These are phyloP conservation scores for Paraphaeosphaeria minitans DNA, from an alignment of 2,329 filamentous ascomycete genomes.

Conservation along the genomic window DNA sequence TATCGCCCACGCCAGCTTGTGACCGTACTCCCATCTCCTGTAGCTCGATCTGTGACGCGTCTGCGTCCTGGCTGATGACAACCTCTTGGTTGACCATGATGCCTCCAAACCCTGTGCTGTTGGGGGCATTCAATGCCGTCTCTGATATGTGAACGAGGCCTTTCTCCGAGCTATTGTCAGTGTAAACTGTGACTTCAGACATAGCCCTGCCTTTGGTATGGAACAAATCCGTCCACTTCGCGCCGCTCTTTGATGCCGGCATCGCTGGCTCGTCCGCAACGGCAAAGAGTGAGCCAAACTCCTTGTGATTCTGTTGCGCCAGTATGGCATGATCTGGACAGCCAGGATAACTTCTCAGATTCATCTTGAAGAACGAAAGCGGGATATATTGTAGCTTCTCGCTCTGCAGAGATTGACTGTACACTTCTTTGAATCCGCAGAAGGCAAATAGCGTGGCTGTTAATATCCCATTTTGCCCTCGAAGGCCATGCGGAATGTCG, in stretches of 20 bases:
- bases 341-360: slow-evolving; percentile 50
- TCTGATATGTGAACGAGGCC: slow-evolving; percentile 27
- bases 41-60: slow-evolving; percentile 33
- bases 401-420: slow-evolving; percentile 41
- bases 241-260: slow-evolving; percentile 10
- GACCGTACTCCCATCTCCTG: slow-evolving; percentile 40
- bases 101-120: slow-evolving; percentile 34
- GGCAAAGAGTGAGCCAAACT: slow-evolving; percentile 50
- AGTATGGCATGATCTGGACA: slow-evolving; percentile 54
- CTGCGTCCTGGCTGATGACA: slow-evolving; percentile 34
- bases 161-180: slow-evolving; percentile 39
- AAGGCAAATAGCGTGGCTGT: slow-evolving; percentile 52
- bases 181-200: slow-evolving; percentile 22
- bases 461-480: slow-evolving; percentile 30
- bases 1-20: slow-evolving; percentile 40
- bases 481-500: slow-evolving; percentile 31
- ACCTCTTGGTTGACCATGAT: slow-evolving; percentile 49
- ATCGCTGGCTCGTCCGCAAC: slow-evolving; percentile 13
- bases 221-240: slow-evolving; percentile 24
- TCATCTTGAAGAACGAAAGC: slow-evolving; percentile 52
- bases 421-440: slow-evolving; percentile 51
- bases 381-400: slow-evolving; percentile 44
- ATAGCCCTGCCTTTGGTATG: slow-evolving; percentile 14
- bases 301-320: slow-evolving; percentile 52
- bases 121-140: slow-evolving; percentile 8